phyloP scores from a whole-genome alignment of 2,329 filamentous ascomycete species.

The Davidsoniella virescens region DNA sequence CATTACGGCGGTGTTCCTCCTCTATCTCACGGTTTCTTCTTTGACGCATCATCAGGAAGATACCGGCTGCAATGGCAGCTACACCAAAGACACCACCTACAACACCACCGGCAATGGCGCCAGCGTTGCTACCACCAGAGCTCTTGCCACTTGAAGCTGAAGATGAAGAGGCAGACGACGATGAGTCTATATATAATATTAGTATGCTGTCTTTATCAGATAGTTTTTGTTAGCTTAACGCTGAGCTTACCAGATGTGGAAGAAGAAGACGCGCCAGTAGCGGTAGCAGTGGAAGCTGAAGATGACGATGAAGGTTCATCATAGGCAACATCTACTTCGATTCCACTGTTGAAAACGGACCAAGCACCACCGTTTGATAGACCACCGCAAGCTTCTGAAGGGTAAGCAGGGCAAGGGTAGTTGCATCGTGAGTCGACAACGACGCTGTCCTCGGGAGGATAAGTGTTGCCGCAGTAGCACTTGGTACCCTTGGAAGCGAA shows the following conservation, averaged over 20 bases:
- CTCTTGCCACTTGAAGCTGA: constrained; percentile 19
- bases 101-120: constrained; percentile 71
- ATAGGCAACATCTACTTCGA: constrained; percentile 25
- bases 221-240: background rate
- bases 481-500: constrained; percentile 44
- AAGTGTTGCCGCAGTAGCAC: constrained; percentile 58
- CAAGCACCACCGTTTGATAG: constrained; percentile 19
- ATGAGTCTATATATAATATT: background rate
- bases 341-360: constrained; percentile 35
- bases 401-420: constrained; percentile 47
- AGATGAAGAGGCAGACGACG: constrained; percentile 17
- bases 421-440: constrained; percentile 46
- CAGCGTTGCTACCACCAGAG: constrained; percentile 41
- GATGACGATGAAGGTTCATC: constrained; percentile 16
- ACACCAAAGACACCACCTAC: constrained; percentile 67
- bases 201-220: background rate
- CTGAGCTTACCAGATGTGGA: constrained; percentile 8
- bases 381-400: constrained; percentile 41
- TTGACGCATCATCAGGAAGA: constrained; percentile 59
- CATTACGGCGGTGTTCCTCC: constrained; percentile 69
- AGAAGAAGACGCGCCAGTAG: constrained; percentile 17
- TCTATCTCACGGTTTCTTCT: constrained; percentile 63
- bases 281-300: constrained; percentile 13
- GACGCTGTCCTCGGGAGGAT: constrained; percentile 42
- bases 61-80: constrained; percentile 47